These are phyloP conservation scores for Diospyros lotus DNA, from an alignment of 148 eudicot genomes.

Conservation along the genomic window DNA sequence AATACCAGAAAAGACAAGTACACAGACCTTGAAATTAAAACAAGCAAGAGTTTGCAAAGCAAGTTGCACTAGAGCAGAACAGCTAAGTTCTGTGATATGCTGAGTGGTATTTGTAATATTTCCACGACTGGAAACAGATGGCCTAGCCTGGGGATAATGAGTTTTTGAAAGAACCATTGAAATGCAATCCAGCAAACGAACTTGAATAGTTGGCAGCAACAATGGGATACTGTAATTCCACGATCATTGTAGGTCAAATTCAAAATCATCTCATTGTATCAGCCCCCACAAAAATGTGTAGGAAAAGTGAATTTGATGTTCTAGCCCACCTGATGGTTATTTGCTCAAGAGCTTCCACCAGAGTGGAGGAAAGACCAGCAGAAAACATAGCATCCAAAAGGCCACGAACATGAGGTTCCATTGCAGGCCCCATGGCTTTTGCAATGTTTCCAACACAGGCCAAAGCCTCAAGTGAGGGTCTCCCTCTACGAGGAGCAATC, in stretches of 20 bases:
- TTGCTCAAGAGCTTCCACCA: conserved; percentile 80
- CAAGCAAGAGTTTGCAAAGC: conserved; percentile 90
- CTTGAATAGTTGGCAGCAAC: conserved; percentile 82
- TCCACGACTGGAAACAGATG: conserved; percentile 46
- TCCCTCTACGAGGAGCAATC: conserved; percentile 99
- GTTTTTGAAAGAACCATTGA: conserved; percentile 69
- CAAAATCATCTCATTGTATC: conserved; percentile 4
- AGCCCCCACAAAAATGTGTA: not conserved
- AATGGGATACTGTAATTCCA: conserved; percentile 70
- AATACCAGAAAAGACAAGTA: conserved; percentile 8
- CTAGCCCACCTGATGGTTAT: conserved; percentile 58
- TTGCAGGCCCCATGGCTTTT: conserved; percentile 82
- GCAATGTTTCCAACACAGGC: conserved; percentile 95
- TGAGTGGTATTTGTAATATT: conserved; percentile 32
- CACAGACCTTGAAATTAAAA: conserved; percentile 80
- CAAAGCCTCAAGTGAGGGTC: conserved; percentile 91
- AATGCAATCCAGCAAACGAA: conserved; percentile 73
- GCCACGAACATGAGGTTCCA: conserved; percentile 81
- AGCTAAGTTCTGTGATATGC: conserved; percentile 59
- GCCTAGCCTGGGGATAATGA: conserved; percentile 52
- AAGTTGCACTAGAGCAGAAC: conserved; percentile 80
- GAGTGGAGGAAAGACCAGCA: conserved; percentile 76
- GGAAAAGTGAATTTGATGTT: not conserved
- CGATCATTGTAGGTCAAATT: conserved; percentile 13
- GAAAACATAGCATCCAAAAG: conserved; percentile 94